Evolutionary conservation across 139 green algal species (phyloP), one percentile per base, ranked within the genome.

Genomic region (Coccomyxa sp.): DNA sequence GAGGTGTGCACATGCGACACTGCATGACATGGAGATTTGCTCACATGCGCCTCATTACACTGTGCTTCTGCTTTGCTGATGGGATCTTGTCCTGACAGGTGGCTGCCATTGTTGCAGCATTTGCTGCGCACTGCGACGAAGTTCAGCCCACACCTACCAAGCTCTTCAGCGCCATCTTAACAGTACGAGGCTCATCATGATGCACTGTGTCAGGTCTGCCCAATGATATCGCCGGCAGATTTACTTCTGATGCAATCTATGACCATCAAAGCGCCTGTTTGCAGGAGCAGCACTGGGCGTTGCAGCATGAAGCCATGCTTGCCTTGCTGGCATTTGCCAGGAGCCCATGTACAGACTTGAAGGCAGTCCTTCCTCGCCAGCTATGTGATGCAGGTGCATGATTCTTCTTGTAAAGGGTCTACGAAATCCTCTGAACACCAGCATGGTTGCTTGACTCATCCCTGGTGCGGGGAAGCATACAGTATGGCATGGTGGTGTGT

Each of bases 221-320:
- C 21, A 27, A 3, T 30, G 23, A 74, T 4, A 30, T 74, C 9
- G 66, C 1, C 3, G 23, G 13, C 21, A 45, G 18, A 76, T 23
- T 63, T 67, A 38, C 31, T 83, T 32, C 58, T 58, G 17, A 25
- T 30, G 21, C n/a, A n/a, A n/a, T n/a, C n/a, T n/a, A 51, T 51
- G 38, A 51, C 38, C 38, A 51, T 51, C 38, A 51, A 51, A 3
- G 38, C 38, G 38, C 38, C 38, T 51, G 38, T 51, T 51, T 51
- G 38, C 76, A 85, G 82, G 76, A 57, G 18, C 21, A 66, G 76
- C 82, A 85, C 30, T 85, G 82, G 82, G 82, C 75, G 0, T 38
- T 66, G 30, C 58, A 58, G 38, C 82, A 85, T 81, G 82, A 85
- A 60, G 82, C 76, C 31, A 85, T 85, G 82, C 68, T 77, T 59